A percentile compares a stretch with the other conserved stretches of the same genome.
phyloP scores from a whole-genome alignment of 176 grass and related monocot genomes.

The Pharus latifolius region DNA sequence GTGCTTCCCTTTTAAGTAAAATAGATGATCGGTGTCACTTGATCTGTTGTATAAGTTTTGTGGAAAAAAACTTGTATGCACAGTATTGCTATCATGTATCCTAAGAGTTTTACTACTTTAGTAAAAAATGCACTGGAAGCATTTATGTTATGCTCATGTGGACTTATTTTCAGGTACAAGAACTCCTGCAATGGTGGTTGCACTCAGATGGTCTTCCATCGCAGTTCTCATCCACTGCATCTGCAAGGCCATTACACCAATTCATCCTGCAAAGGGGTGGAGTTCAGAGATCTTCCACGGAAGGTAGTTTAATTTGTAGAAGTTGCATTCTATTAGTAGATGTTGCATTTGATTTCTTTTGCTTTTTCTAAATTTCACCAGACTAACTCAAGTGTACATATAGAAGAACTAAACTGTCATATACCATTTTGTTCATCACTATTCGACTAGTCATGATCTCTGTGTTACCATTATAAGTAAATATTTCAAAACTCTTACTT shows the following conservation, averaged over 20 bases:
- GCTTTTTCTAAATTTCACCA: neutral
- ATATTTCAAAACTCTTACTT: neutral
- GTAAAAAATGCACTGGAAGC: neutral
- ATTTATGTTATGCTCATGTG: neutral
- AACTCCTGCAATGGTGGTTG: constrained; percentile 13
- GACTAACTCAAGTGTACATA: neutral
- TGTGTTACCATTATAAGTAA: neutral
- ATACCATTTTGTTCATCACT: neutral
- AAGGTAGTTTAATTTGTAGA: constrained; percentile 41
- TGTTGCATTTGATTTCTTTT: neutral
- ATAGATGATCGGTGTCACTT: neutral
- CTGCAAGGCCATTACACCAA: constrained; percentile 8
- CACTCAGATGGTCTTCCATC: constrained; percentile 7
- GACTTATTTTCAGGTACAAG: constrained; percentile 9
- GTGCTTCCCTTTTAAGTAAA: no score
- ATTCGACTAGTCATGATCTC: neutral
- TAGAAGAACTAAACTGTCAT: neutral
- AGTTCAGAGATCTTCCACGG: constrained; percentile 47
- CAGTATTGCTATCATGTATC: no score
- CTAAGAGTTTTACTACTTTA: neutral
- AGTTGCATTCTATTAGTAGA: neutral
- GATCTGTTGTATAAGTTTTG: neutral
- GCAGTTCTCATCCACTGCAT: constrained; percentile 15
- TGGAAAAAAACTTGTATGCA: neutral
- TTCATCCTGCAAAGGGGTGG: constrained; percentile 34